Evolutionary conservation across 83 land plant species (phyloP).

Genomic region (Picea mariana): DNA sequence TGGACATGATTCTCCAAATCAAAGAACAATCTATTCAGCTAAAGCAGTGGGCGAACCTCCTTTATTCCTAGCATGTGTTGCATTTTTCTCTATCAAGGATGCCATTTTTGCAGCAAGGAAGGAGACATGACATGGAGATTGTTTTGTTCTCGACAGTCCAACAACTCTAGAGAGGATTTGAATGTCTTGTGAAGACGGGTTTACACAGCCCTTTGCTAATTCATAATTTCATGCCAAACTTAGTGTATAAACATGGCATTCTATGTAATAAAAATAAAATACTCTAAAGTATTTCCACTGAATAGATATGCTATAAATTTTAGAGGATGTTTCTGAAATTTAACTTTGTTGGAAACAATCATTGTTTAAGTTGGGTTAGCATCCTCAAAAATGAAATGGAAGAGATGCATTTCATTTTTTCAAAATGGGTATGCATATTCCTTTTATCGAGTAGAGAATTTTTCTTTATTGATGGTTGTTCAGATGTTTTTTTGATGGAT

Average conservation of each 20-base stretch:
- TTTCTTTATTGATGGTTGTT: background rate
- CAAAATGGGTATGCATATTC: background rate
- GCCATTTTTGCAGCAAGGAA: slow-evolving; percentile 78
- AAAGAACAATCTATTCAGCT: slow-evolving; percentile 83
- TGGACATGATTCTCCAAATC: slow-evolving; percentile 81
- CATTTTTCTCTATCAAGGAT: slow-evolving; percentile 89
- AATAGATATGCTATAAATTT: background rate
- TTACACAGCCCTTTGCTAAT: slow-evolving; percentile 54
- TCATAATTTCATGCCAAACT: slow-evolving; percentile 64
- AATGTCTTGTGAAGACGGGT: slow-evolving; percentile 86
- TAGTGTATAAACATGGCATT: slow-evolving; percentile 45
- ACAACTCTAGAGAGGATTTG: slow-evolving; percentile 94
- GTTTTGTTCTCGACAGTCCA: slow-evolving; percentile 90
- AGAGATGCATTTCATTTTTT: background rate
- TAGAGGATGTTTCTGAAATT: background rate
- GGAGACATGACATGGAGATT: slow-evolving; percentile 60
- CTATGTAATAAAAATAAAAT: background rate
- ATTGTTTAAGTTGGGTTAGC: background rate
- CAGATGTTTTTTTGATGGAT: background rate
- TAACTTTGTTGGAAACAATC: background rate
- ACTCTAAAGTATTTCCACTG: background rate
- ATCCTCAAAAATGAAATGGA: background rate
- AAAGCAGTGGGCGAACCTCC: slow-evolving; percentile 99
- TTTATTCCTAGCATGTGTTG: slow-evolving; percentile 81
- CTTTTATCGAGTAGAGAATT: background rate